Evolutionary conservation across 768 basidiomycete species (phyloP).

Genomic region (Mycena rosella): DNA sequence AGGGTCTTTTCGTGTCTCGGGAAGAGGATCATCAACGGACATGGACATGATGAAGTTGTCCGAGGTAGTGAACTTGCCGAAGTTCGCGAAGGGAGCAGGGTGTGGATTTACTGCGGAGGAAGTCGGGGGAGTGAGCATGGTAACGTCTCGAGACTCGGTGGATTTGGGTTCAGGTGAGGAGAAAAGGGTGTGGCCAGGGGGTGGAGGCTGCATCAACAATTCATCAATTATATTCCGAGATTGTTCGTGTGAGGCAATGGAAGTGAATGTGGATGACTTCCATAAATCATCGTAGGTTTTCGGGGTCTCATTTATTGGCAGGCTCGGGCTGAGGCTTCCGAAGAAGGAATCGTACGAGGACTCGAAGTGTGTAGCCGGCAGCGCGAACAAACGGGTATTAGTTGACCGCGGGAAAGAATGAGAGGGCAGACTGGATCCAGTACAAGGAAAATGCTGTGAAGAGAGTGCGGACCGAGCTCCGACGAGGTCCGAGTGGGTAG

Average conservation of each 20-base stretch:
- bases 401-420: too few species aligned
- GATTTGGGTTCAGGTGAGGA: not conserved
- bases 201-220: not conserved
- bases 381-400: too few species aligned
- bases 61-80: not conserved
- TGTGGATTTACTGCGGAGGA: too few species aligned
- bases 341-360: not conserved
- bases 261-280: not conserved
- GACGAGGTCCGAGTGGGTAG: too few species aligned
- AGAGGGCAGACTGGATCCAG: too few species aligned
- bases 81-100: not conserved
- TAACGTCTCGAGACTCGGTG: not conserved
- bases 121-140: not conserved
- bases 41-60: not conserved
- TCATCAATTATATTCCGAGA: not conserved
- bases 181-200: not conserved
- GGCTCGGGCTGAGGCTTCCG: not conserved
- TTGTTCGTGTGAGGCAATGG: not conserved
- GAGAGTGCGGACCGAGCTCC: too few species aligned
- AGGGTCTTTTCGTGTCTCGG: not conserved
- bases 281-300: not conserved
- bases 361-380: too few species aligned
- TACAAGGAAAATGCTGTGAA: too few species aligned
- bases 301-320: not conserved
- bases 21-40: not conserved